phyloP scores from a whole-genome alignment of 345 rosid genomes.

The Turritis glabra region DNA sequence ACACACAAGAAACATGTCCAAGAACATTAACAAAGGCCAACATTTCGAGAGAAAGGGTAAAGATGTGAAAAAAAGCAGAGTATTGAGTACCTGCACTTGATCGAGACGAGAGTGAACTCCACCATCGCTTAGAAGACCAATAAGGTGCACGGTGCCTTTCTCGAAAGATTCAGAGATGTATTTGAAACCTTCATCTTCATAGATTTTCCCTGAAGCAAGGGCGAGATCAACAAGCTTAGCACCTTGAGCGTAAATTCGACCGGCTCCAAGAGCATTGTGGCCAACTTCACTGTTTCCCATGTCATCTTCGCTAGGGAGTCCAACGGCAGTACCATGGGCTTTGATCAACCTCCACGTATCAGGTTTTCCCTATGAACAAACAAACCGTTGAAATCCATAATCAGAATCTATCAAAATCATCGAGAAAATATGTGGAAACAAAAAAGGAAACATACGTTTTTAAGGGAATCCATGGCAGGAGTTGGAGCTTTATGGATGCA shows the following conservation, averaged over 20 bases:
- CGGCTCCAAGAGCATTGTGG: slow-evolving; percentile 98
- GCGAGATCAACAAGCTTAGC: slow-evolving; percentile 96
- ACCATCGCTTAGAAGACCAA: slow-evolving; percentile 92
- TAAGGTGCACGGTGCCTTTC: slow-evolving; percentile 72
- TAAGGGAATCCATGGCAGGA: slow-evolving; percentile 92
- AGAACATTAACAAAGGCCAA: neutral
- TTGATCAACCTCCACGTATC: slow-evolving; percentile 81
- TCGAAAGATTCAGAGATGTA: slow-evolving; percentile 60
- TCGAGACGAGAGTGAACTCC: slow-evolving; percentile 97
- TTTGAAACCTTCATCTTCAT: slow-evolving; percentile 82
- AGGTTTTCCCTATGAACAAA: slow-evolving; percentile 52
- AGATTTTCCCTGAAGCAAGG: slow-evolving; percentile 85
- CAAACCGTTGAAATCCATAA: neutral
- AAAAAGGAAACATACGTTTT: slow-evolving; percentile 46
- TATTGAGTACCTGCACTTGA: slow-evolving; percentile 65
- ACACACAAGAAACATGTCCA: neutral
- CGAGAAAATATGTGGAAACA: neutral
- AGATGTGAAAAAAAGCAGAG: neutral
- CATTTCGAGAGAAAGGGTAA: neutral
- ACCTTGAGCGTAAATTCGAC: slow-evolving; percentile 94
- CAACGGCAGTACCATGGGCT: slow-evolving; percentile 94
- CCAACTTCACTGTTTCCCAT: slow-evolving; percentile 99
- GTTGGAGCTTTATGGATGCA: slow-evolving; percentile 93
- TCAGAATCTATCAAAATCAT: neutral
- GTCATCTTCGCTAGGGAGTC: slow-evolving; percentile 95